Evolutionary conservation across 495 filamentous ascomycete genomes (phyloP).

Genomic region (Penicillium cataractarum): DNA sequence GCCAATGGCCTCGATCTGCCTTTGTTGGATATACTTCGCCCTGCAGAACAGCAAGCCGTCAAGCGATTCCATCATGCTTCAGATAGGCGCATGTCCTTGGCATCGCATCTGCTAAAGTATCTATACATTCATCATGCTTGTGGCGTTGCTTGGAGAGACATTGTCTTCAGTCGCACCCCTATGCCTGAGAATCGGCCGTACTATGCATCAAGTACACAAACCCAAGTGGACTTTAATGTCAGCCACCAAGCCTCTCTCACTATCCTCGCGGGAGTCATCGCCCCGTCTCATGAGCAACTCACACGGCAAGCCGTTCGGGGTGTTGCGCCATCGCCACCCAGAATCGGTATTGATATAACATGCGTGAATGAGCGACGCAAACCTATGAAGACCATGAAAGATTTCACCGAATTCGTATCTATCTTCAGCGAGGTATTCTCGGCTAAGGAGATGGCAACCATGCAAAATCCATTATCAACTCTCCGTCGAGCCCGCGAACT

Average conservation of each 20-base stretch:
- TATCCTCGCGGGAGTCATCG: slow-evolving; percentile 55
- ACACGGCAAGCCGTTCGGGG: slow-evolving; percentile 8
- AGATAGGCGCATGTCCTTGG: slow-evolving; percentile 59
- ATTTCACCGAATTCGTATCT: slow-evolving; percentile 70
- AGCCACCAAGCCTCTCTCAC: slow-evolving; percentile 85
- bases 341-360: slow-evolving; percentile 71
- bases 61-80: slow-evolving; percentile 42
- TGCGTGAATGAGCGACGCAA: slow-evolving; percentile 71
- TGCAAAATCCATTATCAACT: slow-evolving; percentile 50
- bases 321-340: slow-evolving; percentile 18
- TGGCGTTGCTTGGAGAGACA: slow-evolving; percentile 66
- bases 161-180: slow-evolving; percentile 61
- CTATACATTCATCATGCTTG: slow-evolving; percentile 66
- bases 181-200: slow-evolving; percentile 66
- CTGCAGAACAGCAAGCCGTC: slow-evolving; percentile 39
- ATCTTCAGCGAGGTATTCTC: slow-evolving; percentile 83
- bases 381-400: slow-evolving; percentile 45
- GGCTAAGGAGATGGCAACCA: slow-evolving; percentile 55
- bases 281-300: slow-evolving; percentile 23
- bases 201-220: slow-evolving; percentile 45
- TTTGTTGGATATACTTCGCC: slow-evolving; percentile 39
- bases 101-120: slow-evolving; percentile 79
- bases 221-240: slow-evolving; percentile 77
- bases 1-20: slow-evolving; percentile 37
- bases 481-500: slow-evolving; percentile 33